Percentiles rank a stretch among this genome's conserved stretches.
These are phyloP conservation scores for Adansonia digitata DNA, from an alignment of 345 rosid genomes.

Conservation along the genomic window DNA sequence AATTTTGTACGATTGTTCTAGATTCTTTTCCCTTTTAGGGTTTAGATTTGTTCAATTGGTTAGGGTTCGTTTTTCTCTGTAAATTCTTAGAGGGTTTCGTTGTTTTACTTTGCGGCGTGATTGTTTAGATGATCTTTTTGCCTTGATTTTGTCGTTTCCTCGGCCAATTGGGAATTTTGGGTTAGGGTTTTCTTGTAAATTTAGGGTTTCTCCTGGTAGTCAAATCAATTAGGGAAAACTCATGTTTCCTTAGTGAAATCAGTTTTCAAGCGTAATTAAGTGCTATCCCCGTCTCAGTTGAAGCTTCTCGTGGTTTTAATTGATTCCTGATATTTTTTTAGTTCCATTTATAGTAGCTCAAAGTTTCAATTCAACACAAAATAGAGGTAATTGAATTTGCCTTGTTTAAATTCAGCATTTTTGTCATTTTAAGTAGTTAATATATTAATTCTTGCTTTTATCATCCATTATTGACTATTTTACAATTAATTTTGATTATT, in stretches of 20 bases:
- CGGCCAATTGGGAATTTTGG: neutral
- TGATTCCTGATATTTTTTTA: neutral
- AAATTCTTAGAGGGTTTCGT: neutral
- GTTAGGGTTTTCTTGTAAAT: neutral
- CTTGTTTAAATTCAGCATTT: neutral
- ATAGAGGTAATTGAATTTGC: neutral
- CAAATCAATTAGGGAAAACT: neutral
- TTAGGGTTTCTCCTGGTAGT: neutral
- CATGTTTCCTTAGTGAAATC: neutral
- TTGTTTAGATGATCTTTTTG: neutral
- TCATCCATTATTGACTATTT: neutral
- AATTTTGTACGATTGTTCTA: neutral
- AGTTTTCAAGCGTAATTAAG: neutral
- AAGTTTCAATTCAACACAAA: neutral
- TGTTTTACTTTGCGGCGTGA: neutral
- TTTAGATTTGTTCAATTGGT: neutral
- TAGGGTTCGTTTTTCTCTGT: neutral
- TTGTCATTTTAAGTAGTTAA: neutral
- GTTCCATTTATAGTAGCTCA: too few relatives aligned
- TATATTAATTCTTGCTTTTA: neutral
- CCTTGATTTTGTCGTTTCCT: neutral
- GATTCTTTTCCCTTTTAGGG: neutral
- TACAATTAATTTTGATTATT: neutral
- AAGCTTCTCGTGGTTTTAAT: neutral
- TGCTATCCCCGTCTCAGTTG: neutral